These are phyloP conservation scores for Lactarius trivialis DNA, from an alignment of 768 basidiomycete species.

Conservation along the genomic window DNA sequence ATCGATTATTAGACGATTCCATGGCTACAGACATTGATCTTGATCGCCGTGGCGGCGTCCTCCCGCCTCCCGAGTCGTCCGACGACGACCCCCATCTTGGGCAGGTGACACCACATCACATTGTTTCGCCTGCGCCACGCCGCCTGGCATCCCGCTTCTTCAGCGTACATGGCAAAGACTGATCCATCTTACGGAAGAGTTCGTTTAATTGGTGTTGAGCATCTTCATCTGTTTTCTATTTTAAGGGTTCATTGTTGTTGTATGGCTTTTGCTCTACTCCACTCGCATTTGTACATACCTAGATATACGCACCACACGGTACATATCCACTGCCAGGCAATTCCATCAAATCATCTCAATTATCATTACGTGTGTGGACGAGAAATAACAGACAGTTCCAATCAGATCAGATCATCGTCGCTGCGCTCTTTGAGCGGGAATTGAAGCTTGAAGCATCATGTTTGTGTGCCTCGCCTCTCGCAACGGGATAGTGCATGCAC, in stretches of 20 bases:
- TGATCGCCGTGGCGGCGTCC: background rate
- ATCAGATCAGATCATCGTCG: background rate
- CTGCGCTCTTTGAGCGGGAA: background rate
- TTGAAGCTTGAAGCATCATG: background rate
- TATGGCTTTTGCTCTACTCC: no score
- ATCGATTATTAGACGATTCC: conserved; percentile 40
- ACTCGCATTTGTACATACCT: conserved; percentile 10
- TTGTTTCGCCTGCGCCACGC: conserved; percentile 54
- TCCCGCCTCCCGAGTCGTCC: conserved; percentile 35
- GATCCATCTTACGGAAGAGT: background rate
- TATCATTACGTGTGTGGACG: background rate
- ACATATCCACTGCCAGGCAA: background rate
- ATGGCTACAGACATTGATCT: conserved; percentile 32
- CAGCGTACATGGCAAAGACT: background rate
- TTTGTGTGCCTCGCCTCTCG: background rate
- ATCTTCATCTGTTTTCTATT: background rate
- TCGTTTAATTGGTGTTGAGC: background rate
- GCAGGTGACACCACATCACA: conserved; percentile 63
- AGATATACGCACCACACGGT: background rate
- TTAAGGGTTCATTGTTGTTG: background rate
- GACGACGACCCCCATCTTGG: conserved; percentile 61
- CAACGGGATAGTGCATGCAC: background rate
- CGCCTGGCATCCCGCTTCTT: conserved; percentile 27
- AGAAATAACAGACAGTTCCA: background rate
- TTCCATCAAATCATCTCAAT: background rate